Percentiles rank a stretch among this genome's conserved stretches.
Conservation (phyloP, 495 filamentous ascomycete species). For the Talaromyces stipitatus region DNA sequence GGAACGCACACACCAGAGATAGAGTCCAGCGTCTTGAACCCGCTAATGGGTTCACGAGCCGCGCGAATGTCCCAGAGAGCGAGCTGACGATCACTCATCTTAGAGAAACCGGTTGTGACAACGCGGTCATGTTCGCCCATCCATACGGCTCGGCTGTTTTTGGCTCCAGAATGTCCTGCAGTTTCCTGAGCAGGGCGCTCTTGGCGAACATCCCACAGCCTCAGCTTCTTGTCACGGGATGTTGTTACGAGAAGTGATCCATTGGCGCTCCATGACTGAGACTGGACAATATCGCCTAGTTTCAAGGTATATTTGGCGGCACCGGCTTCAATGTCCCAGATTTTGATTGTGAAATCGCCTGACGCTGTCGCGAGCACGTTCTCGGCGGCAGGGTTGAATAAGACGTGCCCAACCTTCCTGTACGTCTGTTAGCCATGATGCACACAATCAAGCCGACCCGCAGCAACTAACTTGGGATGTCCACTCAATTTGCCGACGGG, state of each 20-base stretch:
- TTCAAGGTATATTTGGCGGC: slow-evolving; percentile 64
- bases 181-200: slow-evolving; percentile 80
- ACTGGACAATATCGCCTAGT: slow-evolving; percentile 87
- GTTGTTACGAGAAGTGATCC: slow-evolving; percentile 87
- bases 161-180: slow-evolving; percentile 81
- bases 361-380: slow-evolving; percentile 93
- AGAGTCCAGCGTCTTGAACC: slow-evolving; percentile 80
- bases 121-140: slow-evolving; percentile 92
- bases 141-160: slow-evolving; percentile 95
- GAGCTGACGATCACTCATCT: slow-evolving; percentile 95
- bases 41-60: slow-evolving; percentile 72
- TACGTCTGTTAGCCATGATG: slow-evolving; percentile 13
- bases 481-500: slow-evolving; percentile 76
- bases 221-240: slow-evolving; percentile 94
- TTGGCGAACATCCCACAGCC: slow-evolving; percentile 94
- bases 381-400: slow-evolving; percentile 95
- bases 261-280: slow-evolving; percentile 90
- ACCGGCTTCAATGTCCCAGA: slow-evolving; percentile 90
- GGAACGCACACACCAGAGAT: slow-evolving; percentile 98
- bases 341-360: slow-evolving; percentile 88
- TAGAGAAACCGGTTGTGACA: slow-evolving; percentile 93
- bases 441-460: not conserved
- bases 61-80: slow-evolving; percentile 89
- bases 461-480: slow-evolving; percentile 37
- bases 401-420: slow-evolving; percentile 92